phyloP scores from a whole-genome alignment of 1,284 basidiomycete genomes.

The Binderoboletus segoi region DNA sequence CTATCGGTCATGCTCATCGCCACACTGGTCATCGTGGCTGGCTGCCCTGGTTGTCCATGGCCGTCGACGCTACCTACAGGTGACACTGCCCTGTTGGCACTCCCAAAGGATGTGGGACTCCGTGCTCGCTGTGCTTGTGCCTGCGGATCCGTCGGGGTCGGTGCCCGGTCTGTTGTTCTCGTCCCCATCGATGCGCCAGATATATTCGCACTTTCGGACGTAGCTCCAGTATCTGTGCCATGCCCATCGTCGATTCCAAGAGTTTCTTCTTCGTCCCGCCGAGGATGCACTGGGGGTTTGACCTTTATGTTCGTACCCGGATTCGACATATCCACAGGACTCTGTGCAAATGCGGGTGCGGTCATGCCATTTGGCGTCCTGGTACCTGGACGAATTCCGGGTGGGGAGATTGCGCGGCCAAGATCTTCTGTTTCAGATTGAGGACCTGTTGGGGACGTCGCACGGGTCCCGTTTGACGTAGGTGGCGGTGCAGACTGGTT shows the following conservation, averaged over 20 bases:
- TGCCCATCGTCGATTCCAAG: constrained; percentile 53
- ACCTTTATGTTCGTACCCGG: constrained; percentile 41
- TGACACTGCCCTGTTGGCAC: constrained; percentile 55
- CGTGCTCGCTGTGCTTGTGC: constrained; percentile 54
- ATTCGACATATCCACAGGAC: constrained; percentile 8
- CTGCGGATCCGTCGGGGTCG: constrained; percentile 45
- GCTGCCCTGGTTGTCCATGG: constrained; percentile 39
- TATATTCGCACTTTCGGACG: constrained; percentile 31
- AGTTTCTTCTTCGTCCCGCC: constrained; percentile 67
- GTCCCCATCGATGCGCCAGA: constrained; percentile 34
- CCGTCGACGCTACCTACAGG: constrained; percentile 47
- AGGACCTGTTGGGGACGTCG: constrained; percentile 58
- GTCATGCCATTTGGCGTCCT: constrained; percentile 48
- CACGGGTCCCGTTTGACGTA: constrained; percentile 44
- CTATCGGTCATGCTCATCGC: constrained; percentile 52
- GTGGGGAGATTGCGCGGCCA: constrained; percentile 67
- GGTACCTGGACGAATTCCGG: constrained; percentile 41
- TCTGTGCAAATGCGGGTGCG: constrained; percentile 32
- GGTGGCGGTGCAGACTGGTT: constrained; percentile 25
- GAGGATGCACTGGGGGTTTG: constrained; percentile 60
- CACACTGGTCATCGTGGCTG: constrained; percentile 54
- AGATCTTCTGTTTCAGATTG: constrained; percentile 54
- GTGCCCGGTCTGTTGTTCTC: constrained; percentile 48
- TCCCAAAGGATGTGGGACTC: constrained; percentile 55
- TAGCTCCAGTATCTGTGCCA: constrained; percentile 47